phyloP scores from a whole-genome alignment of 139 green algal species.

The Ettlia oleoabundans region DNA sequence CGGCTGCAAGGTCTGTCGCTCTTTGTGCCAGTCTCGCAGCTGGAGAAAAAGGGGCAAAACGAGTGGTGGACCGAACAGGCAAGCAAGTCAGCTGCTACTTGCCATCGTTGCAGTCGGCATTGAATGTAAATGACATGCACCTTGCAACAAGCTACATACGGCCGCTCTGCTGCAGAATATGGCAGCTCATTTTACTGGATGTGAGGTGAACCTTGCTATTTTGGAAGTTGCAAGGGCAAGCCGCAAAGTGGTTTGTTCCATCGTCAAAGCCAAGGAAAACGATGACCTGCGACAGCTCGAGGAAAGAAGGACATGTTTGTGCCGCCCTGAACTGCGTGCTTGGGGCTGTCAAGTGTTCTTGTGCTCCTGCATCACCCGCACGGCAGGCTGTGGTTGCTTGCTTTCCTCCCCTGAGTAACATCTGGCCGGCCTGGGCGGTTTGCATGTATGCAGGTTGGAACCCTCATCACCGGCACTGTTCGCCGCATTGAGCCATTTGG shows the following conservation, averaged over 20 bases:
- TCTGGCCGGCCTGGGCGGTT: too few species aligned
- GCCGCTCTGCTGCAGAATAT: neutral
- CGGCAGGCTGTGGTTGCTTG: too few species aligned
- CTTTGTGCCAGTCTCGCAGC: constrained; percentile 57
- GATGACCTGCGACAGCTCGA: constrained; percentile 27
- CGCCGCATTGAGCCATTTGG: constrained; percentile 61
- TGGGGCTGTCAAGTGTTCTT: too few species aligned
- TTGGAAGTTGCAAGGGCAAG: constrained; percentile 21
- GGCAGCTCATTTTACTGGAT: neutral
- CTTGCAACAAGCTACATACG: neutral
- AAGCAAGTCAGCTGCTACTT: too few species aligned
- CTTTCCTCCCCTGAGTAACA: too few species aligned
- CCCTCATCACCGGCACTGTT: constrained; percentile 55
- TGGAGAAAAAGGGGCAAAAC: constrained; percentile 28
- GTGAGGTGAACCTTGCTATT: constrained; percentile 29
- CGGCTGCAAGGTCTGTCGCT: constrained; percentile 39
- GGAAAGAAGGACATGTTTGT: neutral
- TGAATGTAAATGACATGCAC: neutral
- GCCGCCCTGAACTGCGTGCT: neutral
- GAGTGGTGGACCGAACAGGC: constrained; percentile 39
- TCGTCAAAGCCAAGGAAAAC: constrained; percentile 39
- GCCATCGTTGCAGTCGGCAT: too few species aligned
- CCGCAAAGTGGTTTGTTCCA: constrained; percentile 39
- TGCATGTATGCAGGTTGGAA: constrained; percentile 16
- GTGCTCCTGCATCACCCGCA: too few species aligned